Percentiles rank a stretch among this genome's conserved stretches.
Evolutionary conservation across 2,329 filamentous ascomycete genomes (phyloP).

Genomic region (Microdochium paspali): DNA sequence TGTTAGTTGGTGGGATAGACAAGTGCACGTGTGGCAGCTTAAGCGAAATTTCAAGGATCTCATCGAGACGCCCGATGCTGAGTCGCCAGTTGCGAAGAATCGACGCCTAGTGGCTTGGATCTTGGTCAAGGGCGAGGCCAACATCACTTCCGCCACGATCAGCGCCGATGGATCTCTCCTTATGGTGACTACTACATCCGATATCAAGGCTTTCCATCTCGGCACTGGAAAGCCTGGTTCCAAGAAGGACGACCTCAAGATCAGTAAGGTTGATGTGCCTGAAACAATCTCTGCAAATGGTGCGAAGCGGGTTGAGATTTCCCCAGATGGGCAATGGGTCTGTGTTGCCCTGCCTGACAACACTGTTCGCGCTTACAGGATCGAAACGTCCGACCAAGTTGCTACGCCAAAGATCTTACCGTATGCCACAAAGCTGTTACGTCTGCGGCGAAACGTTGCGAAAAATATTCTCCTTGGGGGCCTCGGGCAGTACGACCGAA

Average conservation of each 20-base stretch:
- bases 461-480: slow-evolving; percentile 52
- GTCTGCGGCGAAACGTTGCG: slow-evolving; percentile 43
- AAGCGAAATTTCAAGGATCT: slow-evolving; percentile 36
- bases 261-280: slow-evolving; percentile 62
- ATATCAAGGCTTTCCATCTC: slow-evolving; percentile 71
- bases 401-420: slow-evolving; percentile 30
- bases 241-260: slow-evolving; percentile 50
- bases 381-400: not conserved
- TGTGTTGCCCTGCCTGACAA: slow-evolving; percentile 29
- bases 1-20: slow-evolving; percentile 86
- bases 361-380: slow-evolving; percentile 5
- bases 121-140: slow-evolving; percentile 64
- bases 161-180: slow-evolving; percentile 64
- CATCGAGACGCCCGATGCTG: slow-evolving; percentile 27
- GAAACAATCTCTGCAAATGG: slow-evolving; percentile 47
- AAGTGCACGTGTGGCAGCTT: slow-evolving; percentile 72
- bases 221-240: slow-evolving; percentile 36
- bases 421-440: slow-evolving; percentile 36
- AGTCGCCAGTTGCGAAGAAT: slow-evolving; percentile 37
- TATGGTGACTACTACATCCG: slow-evolving; percentile 63
- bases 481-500: slow-evolving; percentile 67
- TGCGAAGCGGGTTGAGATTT: slow-evolving; percentile 60
- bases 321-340: slow-evolving; percentile 62
- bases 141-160: slow-evolving; percentile 67
- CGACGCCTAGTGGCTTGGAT: slow-evolving; percentile 62